Percentiles rank a stretch among this genome's conserved stretches.
Evolutionary conservation across 208 protist species (phyloP).

Genomic region (Endotrypanum monterogeii): DNA sequence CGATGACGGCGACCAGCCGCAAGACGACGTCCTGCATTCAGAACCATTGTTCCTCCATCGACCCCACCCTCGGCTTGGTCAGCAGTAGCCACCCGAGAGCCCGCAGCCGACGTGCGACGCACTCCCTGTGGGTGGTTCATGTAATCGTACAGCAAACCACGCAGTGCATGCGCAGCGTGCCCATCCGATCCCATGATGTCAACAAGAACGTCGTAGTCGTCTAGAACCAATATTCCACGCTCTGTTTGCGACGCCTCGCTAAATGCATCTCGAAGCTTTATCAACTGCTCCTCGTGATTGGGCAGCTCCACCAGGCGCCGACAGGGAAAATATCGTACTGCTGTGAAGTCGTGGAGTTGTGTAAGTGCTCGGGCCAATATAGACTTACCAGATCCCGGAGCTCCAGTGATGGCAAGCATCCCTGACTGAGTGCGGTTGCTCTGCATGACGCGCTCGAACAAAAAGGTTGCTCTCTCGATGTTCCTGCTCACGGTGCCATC

Average conservation of each 20-base stretch:
- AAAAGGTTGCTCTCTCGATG: slow-evolving; percentile 15
- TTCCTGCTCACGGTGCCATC: slow-evolving; percentile 50
- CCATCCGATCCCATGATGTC: slow-evolving; percentile 18
- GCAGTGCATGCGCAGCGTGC: slow-evolving; percentile 21
- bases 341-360: slow-evolving; percentile 26
- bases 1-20: slow-evolving; percentile 23
- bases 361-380: slow-evolving; percentile 46
- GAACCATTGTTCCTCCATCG: slow-evolving; percentile 12
- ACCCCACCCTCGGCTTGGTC: slow-evolving; percentile 20
- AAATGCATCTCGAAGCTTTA: slow-evolving; percentile 87
- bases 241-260: slow-evolving; percentile 95
- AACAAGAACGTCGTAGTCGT: slow-evolving; percentile 94
- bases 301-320: slow-evolving; percentile 37
- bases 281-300: slow-evolving; percentile 39
- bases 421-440: slow-evolving; percentile 45
- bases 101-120: slow-evolving; percentile 16
- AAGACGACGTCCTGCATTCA: slow-evolving; percentile 24
- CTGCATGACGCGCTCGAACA: slow-evolving; percentile 36
- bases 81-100: slow-evolving; percentile 10
- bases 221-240: slow-evolving; percentile 94
- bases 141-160: slow-evolving; percentile 39
- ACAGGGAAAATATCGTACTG: slow-evolving; percentile 44
- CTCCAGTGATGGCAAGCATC: slow-evolving; percentile 53
- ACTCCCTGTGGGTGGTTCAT: slow-evolving; percentile 32
- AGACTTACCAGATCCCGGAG: slow-evolving; percentile 70